These are phyloP conservation scores for Pelargonium australe DNA, from an alignment of 441 rosid species.

Conservation along the genomic window DNA sequence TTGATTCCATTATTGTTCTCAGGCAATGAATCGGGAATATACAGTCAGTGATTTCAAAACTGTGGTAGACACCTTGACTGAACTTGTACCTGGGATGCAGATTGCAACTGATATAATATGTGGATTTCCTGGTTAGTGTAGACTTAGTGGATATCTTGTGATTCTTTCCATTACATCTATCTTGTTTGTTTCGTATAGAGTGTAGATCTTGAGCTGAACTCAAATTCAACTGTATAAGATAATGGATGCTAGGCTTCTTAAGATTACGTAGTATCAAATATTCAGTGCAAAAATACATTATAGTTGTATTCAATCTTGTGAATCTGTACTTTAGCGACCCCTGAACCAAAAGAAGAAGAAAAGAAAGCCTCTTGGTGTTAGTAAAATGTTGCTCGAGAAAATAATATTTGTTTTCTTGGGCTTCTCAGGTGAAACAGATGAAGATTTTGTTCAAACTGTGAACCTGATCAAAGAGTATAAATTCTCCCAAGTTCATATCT, in stretches of 20 bases:
- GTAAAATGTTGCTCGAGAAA: slow-evolving; percentile 14
- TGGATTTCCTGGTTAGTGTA: slow-evolving; percentile 83
- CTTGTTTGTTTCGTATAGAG: not conserved
- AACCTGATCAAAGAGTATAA: slow-evolving; percentile 61
- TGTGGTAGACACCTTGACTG: slow-evolving; percentile 79
- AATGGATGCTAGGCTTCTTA: not conserved
- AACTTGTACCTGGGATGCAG: slow-evolving; percentile 91
- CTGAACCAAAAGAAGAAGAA: not conserved
- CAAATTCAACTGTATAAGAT: not conserved
- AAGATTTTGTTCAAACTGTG: slow-evolving; percentile 75
- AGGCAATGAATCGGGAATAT: slow-evolving; percentile 96
- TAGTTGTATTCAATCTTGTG: not conserved
- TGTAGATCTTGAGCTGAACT: slow-evolving; percentile 1
- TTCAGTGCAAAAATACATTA: not conserved
- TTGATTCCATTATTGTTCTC: slow-evolving; percentile 17
- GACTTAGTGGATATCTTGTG: slow-evolving; percentile 3
- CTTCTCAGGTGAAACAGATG: slow-evolving; percentile 78
- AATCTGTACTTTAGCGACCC: not conserved
- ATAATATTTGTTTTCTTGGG: slow-evolving; percentile 17
- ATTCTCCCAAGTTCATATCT: slow-evolving; percentile 88
- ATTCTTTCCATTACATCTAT: not conserved
- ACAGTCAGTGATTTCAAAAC: slow-evolving; percentile 65
- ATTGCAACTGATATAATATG: slow-evolving; percentile 93
- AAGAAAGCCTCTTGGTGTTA: not conserved
- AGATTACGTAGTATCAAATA: not conserved